phyloP scores from a whole-genome alignment of 164 flowering plant species.

The Brasenia schreberi region DNA sequence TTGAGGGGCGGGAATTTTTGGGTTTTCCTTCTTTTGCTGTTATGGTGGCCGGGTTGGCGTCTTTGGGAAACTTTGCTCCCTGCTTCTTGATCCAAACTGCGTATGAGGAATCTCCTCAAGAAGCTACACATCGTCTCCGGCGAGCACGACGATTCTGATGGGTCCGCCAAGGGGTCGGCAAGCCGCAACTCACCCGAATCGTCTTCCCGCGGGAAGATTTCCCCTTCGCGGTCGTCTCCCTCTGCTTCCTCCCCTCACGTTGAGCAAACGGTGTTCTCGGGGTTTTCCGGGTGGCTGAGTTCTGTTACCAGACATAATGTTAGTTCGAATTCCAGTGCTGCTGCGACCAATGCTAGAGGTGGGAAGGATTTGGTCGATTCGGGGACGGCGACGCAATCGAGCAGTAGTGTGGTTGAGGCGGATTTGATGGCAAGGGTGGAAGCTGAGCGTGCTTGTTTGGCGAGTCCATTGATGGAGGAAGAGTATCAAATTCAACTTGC shows the following conservation, averaged over 20 bases:
- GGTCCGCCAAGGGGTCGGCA: slow-evolving; percentile 24
- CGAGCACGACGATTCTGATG: slow-evolving; percentile 47
- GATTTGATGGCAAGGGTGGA: slow-evolving; percentile 31
- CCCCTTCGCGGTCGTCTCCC: slow-evolving; percentile 17
- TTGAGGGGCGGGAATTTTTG: too few species aligned
- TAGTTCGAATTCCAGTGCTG: slow-evolving; percentile 34
- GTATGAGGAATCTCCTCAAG: slow-evolving; percentile 77
- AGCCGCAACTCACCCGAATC: slow-evolving; percentile 26
- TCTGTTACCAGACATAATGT: slow-evolving; percentile 52
- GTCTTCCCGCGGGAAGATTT: slow-evolving; percentile 24
- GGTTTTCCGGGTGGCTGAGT: slow-evolving; percentile 65
- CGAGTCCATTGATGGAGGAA: slow-evolving; percentile 80
- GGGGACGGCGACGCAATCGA: slow-evolving; percentile 3
- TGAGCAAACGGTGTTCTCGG: slow-evolving; percentile 51
- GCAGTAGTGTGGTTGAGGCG: slow-evolving; percentile 27
- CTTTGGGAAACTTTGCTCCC: background rate
- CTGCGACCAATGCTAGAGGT: slow-evolving; percentile 12
- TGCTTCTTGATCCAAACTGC: slow-evolving; percentile 1
- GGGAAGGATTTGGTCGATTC: slow-evolving; percentile 36
- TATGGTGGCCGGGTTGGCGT: too few species aligned
- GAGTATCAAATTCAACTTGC: slow-evolving; percentile 94
- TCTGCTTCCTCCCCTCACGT: slow-evolving; percentile 9
- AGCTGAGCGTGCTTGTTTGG: slow-evolving; percentile 36
- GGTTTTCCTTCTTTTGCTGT: too few species aligned
- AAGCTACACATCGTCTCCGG: slow-evolving; percentile 69